Base-by-base conservation (phyloP, 768 basidiomycete genomes). In the Clathrus columnatus region DNA sequence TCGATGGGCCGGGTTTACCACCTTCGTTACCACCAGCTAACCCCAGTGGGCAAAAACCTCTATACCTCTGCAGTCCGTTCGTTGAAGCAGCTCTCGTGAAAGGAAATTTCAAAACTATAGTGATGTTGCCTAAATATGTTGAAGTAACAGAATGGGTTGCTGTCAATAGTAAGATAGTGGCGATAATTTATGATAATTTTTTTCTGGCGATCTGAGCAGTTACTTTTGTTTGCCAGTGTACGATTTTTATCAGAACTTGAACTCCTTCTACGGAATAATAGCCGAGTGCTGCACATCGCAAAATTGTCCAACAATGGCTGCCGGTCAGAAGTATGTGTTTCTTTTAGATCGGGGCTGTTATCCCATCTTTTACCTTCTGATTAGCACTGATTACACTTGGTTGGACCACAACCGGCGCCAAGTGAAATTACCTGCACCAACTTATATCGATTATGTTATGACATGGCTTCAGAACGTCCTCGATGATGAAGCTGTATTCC, bases 61-160 rank as follows among this genome's bases (percentile, higher is more conserved):
- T 97, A 17, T 96, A 95, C 66, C 78, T 97, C 10, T 95, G 87
- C 69, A 87, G 88, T 52, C 94, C 94, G 2, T 98, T 98, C 68
- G 91, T 88, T 54, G 93, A 95, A 62, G 87, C 92, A 1, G 91
- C 95, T 0, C 78, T 98, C 44, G 94, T 98, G 57, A 97, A 95
- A 69, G 95, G 95, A 21, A 96, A 93, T 70, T 97, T 96, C 76
- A 97, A 95, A 74, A 96, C 93, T 2, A 97, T 98, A 63, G 93
- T 97, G 56, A 87, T 92, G 71, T 78, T 92, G 52, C 95, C 95
- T 6, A 96, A 95, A 68, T 96, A 94, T 62, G 86, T 90, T 26
- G 91, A 95, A 66, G 84, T 91, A 56, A 94, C 91, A 79, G 93
- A 96, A 67, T 96, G 93, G 93, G 93, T 95, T 26, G 93, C 92